Conservation (phyloP, 2,329 filamentous ascomycete species). For the Domatiomyces catenatus region DNA sequence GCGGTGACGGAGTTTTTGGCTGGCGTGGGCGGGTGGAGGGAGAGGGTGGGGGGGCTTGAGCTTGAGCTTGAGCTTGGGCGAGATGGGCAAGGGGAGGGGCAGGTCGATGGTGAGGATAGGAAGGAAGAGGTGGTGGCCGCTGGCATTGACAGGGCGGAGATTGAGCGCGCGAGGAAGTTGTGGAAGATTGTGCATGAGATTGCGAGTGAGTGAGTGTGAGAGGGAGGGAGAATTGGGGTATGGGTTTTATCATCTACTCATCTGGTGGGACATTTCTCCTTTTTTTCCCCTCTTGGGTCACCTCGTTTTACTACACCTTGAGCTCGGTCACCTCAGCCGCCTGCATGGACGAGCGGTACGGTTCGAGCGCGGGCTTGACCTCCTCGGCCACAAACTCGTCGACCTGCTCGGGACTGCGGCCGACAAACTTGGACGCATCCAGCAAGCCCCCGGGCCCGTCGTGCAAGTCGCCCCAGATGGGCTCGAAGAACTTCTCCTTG, state of each 20-base stretch:
- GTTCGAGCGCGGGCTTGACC: constrained; percentile 32
- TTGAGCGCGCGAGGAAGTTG: constrained; percentile 21
- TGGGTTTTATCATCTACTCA: no score
- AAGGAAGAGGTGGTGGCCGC: background rate
- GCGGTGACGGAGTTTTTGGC: constrained; percentile 39
- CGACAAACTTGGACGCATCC: constrained; percentile 46
- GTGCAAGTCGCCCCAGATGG: constrained; percentile 49
- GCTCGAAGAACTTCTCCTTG: constrained; percentile 54
- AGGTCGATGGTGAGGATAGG: background rate
- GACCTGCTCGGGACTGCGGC: constrained; percentile 39
- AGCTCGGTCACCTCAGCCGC: constrained; percentile 26
- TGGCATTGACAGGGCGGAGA: constrained; percentile 16
- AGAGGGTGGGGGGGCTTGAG: constrained; percentile 5
- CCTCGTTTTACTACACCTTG: constrained; percentile 21
- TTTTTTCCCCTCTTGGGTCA: background rate
- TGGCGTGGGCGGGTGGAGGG: constrained; percentile 13
- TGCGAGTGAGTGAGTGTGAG: constrained; percentile 6
- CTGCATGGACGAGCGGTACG: constrained; percentile 28
- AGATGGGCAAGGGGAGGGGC: constrained; percentile 1
- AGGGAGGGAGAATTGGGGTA: background rate
- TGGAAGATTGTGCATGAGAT: constrained; percentile 28
- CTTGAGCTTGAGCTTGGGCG: no score
- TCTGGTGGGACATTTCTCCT: no score
- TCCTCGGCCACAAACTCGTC: constrained; percentile 37
- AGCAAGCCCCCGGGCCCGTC: constrained; percentile 42